Evolutionary conservation across 768 basidiomycete genomes (phyloP).

Genomic region (Boletus rufocinnamomeus): DNA sequence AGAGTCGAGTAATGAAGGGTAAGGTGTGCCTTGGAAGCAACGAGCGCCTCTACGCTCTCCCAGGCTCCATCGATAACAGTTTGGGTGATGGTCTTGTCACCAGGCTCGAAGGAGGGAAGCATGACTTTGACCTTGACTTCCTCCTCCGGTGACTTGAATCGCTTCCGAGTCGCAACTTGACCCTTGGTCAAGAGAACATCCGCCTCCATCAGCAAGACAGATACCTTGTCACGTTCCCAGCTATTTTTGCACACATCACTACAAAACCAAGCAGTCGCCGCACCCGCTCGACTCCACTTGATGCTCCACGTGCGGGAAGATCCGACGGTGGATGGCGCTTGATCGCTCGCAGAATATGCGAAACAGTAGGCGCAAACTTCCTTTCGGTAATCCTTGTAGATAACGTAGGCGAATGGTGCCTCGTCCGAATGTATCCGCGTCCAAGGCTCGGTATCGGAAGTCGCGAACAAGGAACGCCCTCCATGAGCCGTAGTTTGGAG

Average conservation of each 20-base stretch:
- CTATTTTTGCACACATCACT: slow-evolving; percentile 44
- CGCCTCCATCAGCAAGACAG: slow-evolving; percentile 34
- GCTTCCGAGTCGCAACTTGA: slow-evolving; percentile 30
- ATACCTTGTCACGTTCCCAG: slow-evolving; percentile 44
- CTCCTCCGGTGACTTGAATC: slow-evolving; percentile 26
- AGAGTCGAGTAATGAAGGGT: slow-evolving; percentile 29
- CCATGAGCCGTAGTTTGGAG: slow-evolving; percentile 44
- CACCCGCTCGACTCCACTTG: slow-evolving; percentile 34
- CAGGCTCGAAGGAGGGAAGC: slow-evolving; percentile 14
- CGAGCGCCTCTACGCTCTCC: slow-evolving; percentile 41
- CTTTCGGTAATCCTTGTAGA: slow-evolving; percentile 63
- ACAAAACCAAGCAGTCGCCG: slow-evolving; percentile 59
- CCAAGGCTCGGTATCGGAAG: slow-evolving; percentile 41
- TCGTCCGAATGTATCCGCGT: slow-evolving; percentile 46
- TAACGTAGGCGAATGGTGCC: slow-evolving; percentile 56
- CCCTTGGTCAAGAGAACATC: slow-evolving; percentile 41
- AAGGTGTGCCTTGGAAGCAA: slow-evolving; percentile 25
- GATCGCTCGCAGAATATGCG: slow-evolving; percentile 47
- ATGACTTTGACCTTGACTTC: slow-evolving; percentile 25
- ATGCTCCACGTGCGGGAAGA: slow-evolving; percentile 46
- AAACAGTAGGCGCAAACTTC: slow-evolving; percentile 71
- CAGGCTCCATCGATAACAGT: slow-evolving; percentile 48
- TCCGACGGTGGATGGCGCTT: slow-evolving; percentile 16
- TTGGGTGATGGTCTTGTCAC: slow-evolving; percentile 35
- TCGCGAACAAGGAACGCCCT: slow-evolving; percentile 57